Conservation (phyloP, 2,329 filamentous ascomycete species). For the Diaporthe batatas region DNA sequence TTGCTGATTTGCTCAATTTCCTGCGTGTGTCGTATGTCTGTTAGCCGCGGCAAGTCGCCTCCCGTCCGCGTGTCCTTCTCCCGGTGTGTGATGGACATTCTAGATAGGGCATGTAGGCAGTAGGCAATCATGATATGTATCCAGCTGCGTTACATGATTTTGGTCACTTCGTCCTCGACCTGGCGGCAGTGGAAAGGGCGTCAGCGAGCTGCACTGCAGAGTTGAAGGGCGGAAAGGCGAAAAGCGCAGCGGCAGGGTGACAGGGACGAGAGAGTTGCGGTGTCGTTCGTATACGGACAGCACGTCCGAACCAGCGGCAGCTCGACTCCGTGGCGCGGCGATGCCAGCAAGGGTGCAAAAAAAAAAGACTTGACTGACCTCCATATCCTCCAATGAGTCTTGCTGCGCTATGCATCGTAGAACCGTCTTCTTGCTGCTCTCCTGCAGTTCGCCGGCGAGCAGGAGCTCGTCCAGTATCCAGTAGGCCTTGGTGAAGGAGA, state of each 20-base stretch:
- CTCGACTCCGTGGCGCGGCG: background rate
- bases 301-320: slow-evolving; percentile 12
- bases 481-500: slow-evolving; percentile 99
- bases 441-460: slow-evolving; percentile 95
- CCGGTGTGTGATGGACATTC: slow-evolving; percentile 35
- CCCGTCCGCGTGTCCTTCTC: slow-evolving; percentile 8
- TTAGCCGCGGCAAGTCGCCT: slow-evolving; percentile 38
- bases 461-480: slow-evolving; percentile 98
- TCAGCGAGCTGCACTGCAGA: slow-evolving; percentile 58
- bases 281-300: background rate
- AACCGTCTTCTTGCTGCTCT: slow-evolving; percentile 99
- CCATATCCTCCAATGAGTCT: slow-evolving; percentile 98
- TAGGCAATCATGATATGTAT: slow-evolving; percentile 35
- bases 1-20: slow-evolving; percentile 59
- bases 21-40: slow-evolving; percentile 51
- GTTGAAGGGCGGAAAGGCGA: slow-evolving; percentile 33
- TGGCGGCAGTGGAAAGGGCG: slow-evolving; percentile 65
- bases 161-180: slow-evolving; percentile 91
- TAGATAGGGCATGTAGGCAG: slow-evolving; percentile 2
- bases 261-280: background rate
- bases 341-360: slow-evolving; percentile 46
- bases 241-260: slow-evolving; percentile 14
- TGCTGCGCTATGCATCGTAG: slow-evolving; percentile 96
- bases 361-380: slow-evolving; percentile 74
- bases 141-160: slow-evolving; percentile 78